A percentile compares a stretch with the other conserved stretches of the same genome.
Conservation (phyloP, 768 basidiomycete species). For the Psilocybe cyanescens region DNA sequence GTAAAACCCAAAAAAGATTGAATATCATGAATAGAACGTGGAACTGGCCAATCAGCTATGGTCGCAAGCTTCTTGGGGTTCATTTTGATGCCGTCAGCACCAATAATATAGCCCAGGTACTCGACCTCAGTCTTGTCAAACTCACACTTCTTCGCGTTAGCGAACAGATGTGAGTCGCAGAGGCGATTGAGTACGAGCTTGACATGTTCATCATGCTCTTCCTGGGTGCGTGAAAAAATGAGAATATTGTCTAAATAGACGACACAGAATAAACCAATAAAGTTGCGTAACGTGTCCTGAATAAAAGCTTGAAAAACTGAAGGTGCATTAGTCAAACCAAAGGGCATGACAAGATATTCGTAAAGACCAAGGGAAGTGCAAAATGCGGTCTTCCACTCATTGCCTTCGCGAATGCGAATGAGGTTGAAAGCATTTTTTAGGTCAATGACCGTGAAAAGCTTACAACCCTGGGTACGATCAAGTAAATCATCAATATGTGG, state of each 20-base stretch:
- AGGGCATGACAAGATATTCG: slow-evolving; percentile 45
- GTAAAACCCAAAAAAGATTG: slow-evolving; percentile 48
- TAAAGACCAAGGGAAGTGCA: slow-evolving; percentile 36
- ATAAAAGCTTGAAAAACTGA: slow-evolving; percentile 48
- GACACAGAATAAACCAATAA: slow-evolving; percentile 39
- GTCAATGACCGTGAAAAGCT: slow-evolving; percentile 40
- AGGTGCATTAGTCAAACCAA: slow-evolving; percentile 41
- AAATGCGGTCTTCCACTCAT: slow-evolving; percentile 52
- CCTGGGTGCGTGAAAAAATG: slow-evolving; percentile 38
- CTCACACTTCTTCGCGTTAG: slow-evolving; percentile 43
- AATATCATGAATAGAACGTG: slow-evolving; percentile 27
- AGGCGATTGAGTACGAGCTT: slow-evolving; percentile 35
- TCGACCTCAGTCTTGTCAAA: slow-evolving; percentile 40
- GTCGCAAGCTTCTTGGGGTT: slow-evolving; percentile 39
- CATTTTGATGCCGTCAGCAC: slow-evolving; percentile 34
- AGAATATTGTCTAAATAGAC: slow-evolving; percentile 51
- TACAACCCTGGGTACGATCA: slow-evolving; percentile 20
- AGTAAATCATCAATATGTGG: slow-evolving; percentile 32
- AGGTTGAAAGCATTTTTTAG: slow-evolving; percentile 16
- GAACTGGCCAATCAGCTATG: slow-evolving; percentile 39
- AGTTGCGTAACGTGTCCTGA: slow-evolving; percentile 39
- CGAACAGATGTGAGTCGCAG: slow-evolving; percentile 28
- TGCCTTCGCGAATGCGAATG: slow-evolving; percentile 26
- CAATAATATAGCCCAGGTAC: slow-evolving; percentile 45
- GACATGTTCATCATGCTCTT: slow-evolving; percentile 39